phyloP scores from a whole-genome alignment of 1,139 yeast species.

The Magnusiomyces sp. region DNA sequence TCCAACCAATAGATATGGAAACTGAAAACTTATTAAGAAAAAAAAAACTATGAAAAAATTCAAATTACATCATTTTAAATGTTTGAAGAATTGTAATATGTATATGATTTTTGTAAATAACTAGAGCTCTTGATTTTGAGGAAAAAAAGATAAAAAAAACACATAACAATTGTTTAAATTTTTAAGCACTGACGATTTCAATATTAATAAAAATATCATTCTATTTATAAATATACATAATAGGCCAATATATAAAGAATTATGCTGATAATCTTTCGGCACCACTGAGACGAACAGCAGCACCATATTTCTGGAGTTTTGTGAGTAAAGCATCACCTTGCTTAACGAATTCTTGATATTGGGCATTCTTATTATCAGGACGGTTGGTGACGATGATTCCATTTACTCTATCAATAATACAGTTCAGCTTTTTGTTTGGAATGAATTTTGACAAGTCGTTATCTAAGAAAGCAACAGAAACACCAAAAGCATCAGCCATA shows the following conservation, averaged over 20 bases:
- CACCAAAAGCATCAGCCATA: constrained; percentile 92
- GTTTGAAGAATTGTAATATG: no score
- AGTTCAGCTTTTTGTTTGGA: constrained; percentile 82
- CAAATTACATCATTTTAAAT: background rate
- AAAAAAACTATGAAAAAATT: background rate
- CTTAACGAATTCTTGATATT: constrained; percentile 78
- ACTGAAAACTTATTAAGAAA: background rate
- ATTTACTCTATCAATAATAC: constrained; percentile 91
- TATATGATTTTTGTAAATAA: background rate
- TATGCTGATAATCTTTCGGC: constrained; percentile 42
- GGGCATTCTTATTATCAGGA: constrained; percentile 92
- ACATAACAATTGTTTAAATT: background rate
- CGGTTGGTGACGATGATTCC: constrained; percentile 94
- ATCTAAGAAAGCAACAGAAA: constrained; percentile 70
- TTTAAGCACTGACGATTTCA: background rate
- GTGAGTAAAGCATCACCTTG: constrained; percentile 92
- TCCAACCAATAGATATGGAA: constrained; percentile 16
- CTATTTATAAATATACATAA: background rate
- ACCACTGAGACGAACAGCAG: constrained; percentile 92
- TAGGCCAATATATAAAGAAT: background rate
- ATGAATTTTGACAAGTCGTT: constrained; percentile 81
- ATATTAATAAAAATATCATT: background rate
- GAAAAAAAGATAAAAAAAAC: background rate
- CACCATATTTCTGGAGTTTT: constrained; percentile 92
- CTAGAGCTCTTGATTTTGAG: background rate